Base-by-base conservation (phyloP, 768 basidiomycete species). In the Mycena sanguinolenta region DNA sequence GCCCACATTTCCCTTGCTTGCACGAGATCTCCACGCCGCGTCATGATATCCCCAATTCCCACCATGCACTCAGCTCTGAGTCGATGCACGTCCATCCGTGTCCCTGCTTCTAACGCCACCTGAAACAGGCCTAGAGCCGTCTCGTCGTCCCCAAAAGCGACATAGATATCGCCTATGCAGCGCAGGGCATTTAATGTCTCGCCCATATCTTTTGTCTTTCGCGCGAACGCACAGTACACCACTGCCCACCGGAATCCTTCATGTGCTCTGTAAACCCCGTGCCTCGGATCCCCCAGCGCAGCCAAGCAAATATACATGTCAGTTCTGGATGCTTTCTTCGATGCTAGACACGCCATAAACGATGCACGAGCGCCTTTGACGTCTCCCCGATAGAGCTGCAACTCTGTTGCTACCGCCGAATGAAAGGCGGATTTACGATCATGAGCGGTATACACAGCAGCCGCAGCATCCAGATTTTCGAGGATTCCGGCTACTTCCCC, bases 1-100 rank as follows among this genome's bases (percentile, higher is more conserved):
- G 42, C 17, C 17, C 42, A 44, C 42, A 44, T 44, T 44, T 44
- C 42, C 42, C 21, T 44, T 19, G 42, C 42, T 44, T 44, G 42
- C 42, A 44, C 21, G 16, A 44, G 17, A 44, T 44, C 42, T 19
- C 42, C 42, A 19, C 42, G 42, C 42, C 42, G 13, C 16, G 21
- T 7, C 42, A 44, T 17, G 42, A 44, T 44, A 14, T 44, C 42
- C 16, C 42, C 58, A 10, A 44, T 44, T 42, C 58, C 58, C 42
- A 44, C 38, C 58, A 59, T 59, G 34, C 58, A 59, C 19, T 59
- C 58, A 10, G 58, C 58, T 23, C 21, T 9, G 39, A 59, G 58
- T 14, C 58, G 58, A 25, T 59, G 58, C 17, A 59, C 44, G 17
- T 23, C 58, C 8, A 59, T 38, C 14, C 19, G 14, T 0, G 25